Conservation (phyloP, 192 early-diverging fungal species). For the Haplosporangium gracile region DNA sequence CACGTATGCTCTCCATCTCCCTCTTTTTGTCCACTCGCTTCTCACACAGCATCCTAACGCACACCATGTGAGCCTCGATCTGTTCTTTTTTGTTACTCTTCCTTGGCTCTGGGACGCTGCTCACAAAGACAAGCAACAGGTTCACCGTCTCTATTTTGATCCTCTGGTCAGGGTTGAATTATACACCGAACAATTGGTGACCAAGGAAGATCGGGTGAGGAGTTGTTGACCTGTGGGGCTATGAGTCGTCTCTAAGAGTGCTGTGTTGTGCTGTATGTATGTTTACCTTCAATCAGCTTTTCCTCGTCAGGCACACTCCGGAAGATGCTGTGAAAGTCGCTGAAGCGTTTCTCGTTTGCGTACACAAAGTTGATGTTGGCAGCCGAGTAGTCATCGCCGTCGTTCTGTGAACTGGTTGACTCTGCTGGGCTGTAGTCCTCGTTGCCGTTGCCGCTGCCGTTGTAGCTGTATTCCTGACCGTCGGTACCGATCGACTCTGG, state of each 20-base stretch:
- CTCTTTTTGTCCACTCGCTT: neutral
- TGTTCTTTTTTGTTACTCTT: neutral
- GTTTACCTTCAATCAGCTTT: slow-evolving; percentile 61
- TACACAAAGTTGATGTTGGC: slow-evolving; percentile 34
- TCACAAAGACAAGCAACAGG: neutral
- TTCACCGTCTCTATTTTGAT: neutral
- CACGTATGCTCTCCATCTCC: neutral
- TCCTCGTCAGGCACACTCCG: slow-evolving; percentile 68
- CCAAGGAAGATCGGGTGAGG: neutral
- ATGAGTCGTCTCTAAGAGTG: neutral
- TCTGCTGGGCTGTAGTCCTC: neutral
- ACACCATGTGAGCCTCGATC: slow-evolving; percentile 7
- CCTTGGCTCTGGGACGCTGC: neutral
- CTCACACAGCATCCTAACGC: neutral
- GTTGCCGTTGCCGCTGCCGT: slow-evolving; percentile 3
- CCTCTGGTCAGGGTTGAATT: neutral
- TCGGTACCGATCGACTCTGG: slow-evolving; percentile 16
- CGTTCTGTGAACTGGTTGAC: slow-evolving; percentile 4
- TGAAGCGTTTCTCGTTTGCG: slow-evolving; percentile 59
- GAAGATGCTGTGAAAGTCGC: slow-evolving; percentile 65
- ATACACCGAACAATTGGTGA: neutral
- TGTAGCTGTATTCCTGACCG: neutral
- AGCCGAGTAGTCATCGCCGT: slow-evolving; percentile 6
- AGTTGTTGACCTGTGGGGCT: neutral
- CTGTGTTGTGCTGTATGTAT: neutral